These are phyloP conservation scores for Furcasterigmium sp. DNA, from an alignment of 2,329 filamentous ascomycete genomes.

Conservation along the genomic window DNA sequence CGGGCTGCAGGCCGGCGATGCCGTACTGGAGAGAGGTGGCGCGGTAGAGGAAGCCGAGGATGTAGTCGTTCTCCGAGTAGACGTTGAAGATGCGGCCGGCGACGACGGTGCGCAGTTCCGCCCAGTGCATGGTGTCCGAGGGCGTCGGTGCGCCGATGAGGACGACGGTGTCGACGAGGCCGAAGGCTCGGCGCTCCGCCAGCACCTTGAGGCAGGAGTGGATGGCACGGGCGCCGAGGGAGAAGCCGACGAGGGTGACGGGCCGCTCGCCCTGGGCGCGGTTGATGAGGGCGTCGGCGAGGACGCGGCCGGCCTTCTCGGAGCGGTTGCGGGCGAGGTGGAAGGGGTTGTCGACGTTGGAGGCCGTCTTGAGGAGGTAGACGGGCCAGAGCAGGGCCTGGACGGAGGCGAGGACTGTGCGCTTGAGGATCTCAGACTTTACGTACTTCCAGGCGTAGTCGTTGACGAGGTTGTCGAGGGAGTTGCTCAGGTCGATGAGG, in stretches of 20 bases:
- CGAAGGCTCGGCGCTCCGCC: constrained; percentile 74
- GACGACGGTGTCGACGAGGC: constrained; percentile 76
- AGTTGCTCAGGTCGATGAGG: constrained; percentile 69
- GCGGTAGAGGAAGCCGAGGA: constrained; percentile 83
- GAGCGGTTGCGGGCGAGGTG: constrained; percentile 69
- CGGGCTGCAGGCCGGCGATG: constrained; percentile 74
- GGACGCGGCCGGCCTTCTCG: constrained; percentile 72
- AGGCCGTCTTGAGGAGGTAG: constrained; percentile 59
- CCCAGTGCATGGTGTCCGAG: constrained; percentile 68
- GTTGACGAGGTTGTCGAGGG: constrained; percentile 65
- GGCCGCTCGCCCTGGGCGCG: constrained; percentile 77
- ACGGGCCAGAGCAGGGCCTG: constrained; percentile 67
- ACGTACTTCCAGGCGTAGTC: constrained; percentile 72
- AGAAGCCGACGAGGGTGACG: constrained; percentile 77
- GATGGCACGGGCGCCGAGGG: constrained; percentile 74
- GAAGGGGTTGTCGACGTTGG: constrained; percentile 77
- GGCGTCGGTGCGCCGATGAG: constrained; percentile 78
- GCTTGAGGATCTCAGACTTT: constrained; percentile 69
- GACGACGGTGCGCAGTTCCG: constrained; percentile 70
- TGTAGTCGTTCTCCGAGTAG: constrained; percentile 80
- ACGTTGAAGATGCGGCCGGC: constrained; percentile 82
- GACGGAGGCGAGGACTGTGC: constrained; percentile 63
- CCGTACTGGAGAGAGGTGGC: constrained; percentile 78
- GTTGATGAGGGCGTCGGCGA: constrained; percentile 79
- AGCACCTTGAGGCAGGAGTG: constrained; percentile 75